Conservation (phyloP, 2,329 filamentous ascomycete genomes). For the Fonsecaea multimorphosa region DNA sequence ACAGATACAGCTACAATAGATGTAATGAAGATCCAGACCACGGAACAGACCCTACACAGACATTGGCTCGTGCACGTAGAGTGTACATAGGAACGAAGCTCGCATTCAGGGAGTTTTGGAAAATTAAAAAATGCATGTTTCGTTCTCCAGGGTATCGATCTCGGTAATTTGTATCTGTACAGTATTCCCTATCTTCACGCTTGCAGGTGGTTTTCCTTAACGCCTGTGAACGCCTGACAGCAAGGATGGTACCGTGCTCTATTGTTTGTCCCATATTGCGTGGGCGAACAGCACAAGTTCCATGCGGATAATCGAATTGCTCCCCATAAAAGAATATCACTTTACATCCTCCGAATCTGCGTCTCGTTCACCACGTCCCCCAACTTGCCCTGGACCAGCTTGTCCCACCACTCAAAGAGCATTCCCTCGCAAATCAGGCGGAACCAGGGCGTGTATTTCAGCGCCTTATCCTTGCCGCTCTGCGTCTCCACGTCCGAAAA, state of each 20-base stretch:
- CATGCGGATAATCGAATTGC: neutral
- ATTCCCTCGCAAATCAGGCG: constrained; percentile 98
- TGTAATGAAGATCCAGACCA: neutral
- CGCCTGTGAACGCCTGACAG: neutral
- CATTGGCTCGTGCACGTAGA: too few relatives aligned
- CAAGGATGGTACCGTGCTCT: neutral
- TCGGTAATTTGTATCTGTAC: neutral
- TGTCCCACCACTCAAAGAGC: constrained; percentile 97
- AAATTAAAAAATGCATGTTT: too few relatives aligned
- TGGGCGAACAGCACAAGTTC: neutral
- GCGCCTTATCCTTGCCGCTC: constrained; percentile 74
- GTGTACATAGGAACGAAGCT: too few relatives aligned
- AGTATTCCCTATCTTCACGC: neutral
- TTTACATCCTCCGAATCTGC: constrained; percentile 81
- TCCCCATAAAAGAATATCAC: too few relatives aligned
- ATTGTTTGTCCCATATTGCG: neutral
- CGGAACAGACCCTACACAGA: too few relatives aligned
- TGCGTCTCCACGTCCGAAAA: constrained; percentile 80
- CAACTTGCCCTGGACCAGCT: constrained; percentile 74
- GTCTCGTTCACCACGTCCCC: constrained; percentile 86
- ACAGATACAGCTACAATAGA: neutral
- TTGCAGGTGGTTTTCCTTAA: neutral
- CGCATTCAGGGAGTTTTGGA: too few relatives aligned
- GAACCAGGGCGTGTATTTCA: constrained; percentile 95
- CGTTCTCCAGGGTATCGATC: neutral